A percentile compares a stretch with the other conserved stretches of the same genome.
Conservation (phyloP, 306 rosid genomes). For the Lupinus albus region DNA sequence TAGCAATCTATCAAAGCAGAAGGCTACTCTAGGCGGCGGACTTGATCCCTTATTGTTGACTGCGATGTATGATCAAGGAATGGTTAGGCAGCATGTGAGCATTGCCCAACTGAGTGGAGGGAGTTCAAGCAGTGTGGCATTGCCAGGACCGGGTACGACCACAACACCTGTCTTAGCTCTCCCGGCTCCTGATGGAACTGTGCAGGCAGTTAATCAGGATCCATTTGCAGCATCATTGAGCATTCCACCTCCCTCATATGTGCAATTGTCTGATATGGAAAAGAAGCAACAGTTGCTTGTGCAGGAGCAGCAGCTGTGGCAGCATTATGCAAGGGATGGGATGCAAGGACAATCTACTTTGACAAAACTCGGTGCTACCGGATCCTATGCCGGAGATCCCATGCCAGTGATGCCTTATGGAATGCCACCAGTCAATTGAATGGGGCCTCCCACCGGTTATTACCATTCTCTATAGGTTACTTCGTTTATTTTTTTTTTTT, state of each 20-base stretch:
- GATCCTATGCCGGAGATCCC: constrained; percentile 66
- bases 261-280: constrained; percentile 98
- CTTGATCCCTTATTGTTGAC: constrained; percentile 82
- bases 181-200: constrained; percentile 96
- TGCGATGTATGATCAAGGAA: constrained; percentile 97
- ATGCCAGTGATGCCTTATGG: constrained; percentile 72
- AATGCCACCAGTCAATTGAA: constrained; percentile 83
- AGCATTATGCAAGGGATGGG: constrained; percentile 82
- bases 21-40: constrained; percentile 82
- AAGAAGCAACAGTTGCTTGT: constrained; percentile 78
- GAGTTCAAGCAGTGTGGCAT: constrained; percentile 95
- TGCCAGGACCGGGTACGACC: constrained; percentile 74
- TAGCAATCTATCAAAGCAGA: constrained; percentile 77
- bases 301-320: constrained; percentile 91
- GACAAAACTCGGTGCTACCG: constrained; percentile 62
- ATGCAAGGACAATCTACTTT: constrained; percentile 95
- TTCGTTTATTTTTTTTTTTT: constrained; percentile 32
- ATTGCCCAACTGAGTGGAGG: constrained; percentile 83
- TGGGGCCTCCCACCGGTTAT: constrained; percentile 78
- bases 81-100: constrained; percentile 90
- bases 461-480: constrained; percentile 56
- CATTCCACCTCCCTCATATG: constrained; percentile 89
- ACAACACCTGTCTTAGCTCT: constrained; percentile 86
- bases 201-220: constrained; percentile 82
- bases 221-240: constrained; percentile 86